These are phyloP conservation scores for Aspergillus sclerotiicarbonarius DNA, from an alignment of 495 filamentous ascomycete genomes.

Conservation along the genomic window DNA sequence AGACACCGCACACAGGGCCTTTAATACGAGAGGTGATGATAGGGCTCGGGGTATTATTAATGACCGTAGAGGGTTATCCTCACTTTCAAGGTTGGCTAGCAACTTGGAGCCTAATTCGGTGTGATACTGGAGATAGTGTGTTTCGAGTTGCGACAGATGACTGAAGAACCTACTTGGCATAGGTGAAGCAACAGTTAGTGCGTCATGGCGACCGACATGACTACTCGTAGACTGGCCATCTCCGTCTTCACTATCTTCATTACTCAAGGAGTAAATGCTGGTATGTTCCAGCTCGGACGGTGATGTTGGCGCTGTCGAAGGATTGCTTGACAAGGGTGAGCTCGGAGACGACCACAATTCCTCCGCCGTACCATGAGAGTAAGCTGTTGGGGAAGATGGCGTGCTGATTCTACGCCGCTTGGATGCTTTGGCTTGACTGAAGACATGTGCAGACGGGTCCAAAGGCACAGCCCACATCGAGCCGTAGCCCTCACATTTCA, in stretches of 20 bases:
- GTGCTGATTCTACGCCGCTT: conserved; percentile 29
- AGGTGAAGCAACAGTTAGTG: conserved; percentile 2
- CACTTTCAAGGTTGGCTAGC: conserved; percentile 42
- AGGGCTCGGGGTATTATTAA: conserved; percentile 43
- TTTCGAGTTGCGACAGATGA: conserved; percentile 36
- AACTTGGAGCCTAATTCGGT: conserved; percentile 39
- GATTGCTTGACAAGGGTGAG: conserved; percentile 1
- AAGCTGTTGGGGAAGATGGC: conserved; percentile 24
- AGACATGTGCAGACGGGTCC: conserved; percentile 33
- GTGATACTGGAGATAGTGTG: conserved; percentile 46
- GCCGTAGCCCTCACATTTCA: conserved; percentile 43
- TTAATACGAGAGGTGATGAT: conserved; percentile 42
- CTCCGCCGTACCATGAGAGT: conserved; percentile 18
- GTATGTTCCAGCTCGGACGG: conserved; percentile 3
- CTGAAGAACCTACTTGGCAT: conserved; percentile 20
- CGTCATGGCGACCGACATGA: not conserved
- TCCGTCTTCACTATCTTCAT: conserved; percentile 1
- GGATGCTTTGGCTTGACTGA: conserved; percentile 22
- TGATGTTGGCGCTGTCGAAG: conserved; percentile 3
- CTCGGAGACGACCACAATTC: conserved; percentile 14
- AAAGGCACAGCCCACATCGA: conserved; percentile 45
- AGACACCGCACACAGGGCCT: conserved; percentile 43
- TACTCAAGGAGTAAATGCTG: not conserved
- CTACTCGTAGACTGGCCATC: not conserved
- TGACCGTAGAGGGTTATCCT: conserved; percentile 42